These are phyloP conservation scores for Calonectria crousiana DNA, from an alignment of 2,329 filamentous ascomycete species.

Conservation along the genomic window DNA sequence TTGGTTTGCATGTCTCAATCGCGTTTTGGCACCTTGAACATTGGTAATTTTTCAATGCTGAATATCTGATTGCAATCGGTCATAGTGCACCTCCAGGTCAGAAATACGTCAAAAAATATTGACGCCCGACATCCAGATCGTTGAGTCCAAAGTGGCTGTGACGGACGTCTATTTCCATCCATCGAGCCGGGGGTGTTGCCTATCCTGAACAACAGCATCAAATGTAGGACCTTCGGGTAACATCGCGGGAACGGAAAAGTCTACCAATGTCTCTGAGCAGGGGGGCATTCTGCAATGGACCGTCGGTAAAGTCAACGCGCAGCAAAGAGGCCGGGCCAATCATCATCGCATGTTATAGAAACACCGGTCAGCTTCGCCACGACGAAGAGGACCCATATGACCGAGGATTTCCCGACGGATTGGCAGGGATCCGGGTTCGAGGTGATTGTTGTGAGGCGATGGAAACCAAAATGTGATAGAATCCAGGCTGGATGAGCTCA, in stretches of 20 bases:
- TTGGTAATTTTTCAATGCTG: not conserved
- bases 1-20: not conserved
- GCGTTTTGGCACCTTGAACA: not conserved
- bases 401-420: not conserved
- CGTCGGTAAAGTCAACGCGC: not conserved
- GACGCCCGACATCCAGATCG: not conserved
- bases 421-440: not conserved
- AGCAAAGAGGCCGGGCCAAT: not conserved
- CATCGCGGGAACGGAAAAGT: not conserved
- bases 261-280: not conserved
- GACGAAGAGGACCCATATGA: not conserved
- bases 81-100: not conserved
- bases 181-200: not conserved
- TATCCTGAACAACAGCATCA: not conserved
- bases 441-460: not conserved
- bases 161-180: not conserved
- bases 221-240: not conserved
- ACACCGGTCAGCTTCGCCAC: not conserved
- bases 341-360: not conserved
- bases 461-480: not conserved
- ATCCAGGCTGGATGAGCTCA: not conserved
- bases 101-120: not conserved
- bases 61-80: not conserved
- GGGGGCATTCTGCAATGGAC: not conserved
- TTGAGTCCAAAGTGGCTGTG: not conserved